Conservation (phyloP, 2,329 filamentous ascomycete species). For the Zelopaecilomyces penicillatus region DNA sequence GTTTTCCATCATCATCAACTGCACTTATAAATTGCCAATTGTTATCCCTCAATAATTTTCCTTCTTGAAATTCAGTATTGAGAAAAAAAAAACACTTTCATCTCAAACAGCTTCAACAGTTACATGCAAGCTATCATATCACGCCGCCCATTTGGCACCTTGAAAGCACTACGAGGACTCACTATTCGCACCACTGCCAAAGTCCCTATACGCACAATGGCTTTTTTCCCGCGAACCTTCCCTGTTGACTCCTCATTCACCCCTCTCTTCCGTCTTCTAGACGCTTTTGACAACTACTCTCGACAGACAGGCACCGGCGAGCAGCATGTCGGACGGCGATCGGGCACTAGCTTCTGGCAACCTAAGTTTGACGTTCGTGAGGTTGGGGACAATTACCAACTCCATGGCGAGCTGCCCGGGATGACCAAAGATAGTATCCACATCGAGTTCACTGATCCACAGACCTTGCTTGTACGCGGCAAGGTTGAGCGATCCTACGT, state of each 20-base stretch:
- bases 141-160: too few relatives aligned
- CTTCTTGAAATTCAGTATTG: too few relatives aligned
- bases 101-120: too few relatives aligned
- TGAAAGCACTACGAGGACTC: too few relatives aligned
- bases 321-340: slow-evolving; percentile 7
- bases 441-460: slow-evolving; percentile 66
- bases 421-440: slow-evolving; percentile 61
- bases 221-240: slow-evolving; percentile 40
- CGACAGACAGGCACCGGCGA: slow-evolving; percentile 17
- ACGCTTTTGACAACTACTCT: slow-evolving; percentile 48
- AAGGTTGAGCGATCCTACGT: slow-evolving; percentile 51
- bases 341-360: slow-evolving; percentile 41
- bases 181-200: background rate
- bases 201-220: slow-evolving; percentile 33
- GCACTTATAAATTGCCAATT: too few relatives aligned
- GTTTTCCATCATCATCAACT: too few relatives aligned
- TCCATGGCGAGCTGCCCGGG: slow-evolving; percentile 69
- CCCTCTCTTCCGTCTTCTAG: slow-evolving; percentile 50
- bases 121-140: too few relatives aligned
- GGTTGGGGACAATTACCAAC: slow-evolving; percentile 54
- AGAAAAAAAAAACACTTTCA: too few relatives aligned
- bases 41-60: too few relatives aligned
- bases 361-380: slow-evolving; percentile 69
- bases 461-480: slow-evolving; percentile 60
- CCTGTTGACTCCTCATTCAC: slow-evolving; percentile 36